phyloP scores from a whole-genome alignment of 2,329 filamentous ascomycete genomes.

The Hymenotorrendiella dingleyae region DNA sequence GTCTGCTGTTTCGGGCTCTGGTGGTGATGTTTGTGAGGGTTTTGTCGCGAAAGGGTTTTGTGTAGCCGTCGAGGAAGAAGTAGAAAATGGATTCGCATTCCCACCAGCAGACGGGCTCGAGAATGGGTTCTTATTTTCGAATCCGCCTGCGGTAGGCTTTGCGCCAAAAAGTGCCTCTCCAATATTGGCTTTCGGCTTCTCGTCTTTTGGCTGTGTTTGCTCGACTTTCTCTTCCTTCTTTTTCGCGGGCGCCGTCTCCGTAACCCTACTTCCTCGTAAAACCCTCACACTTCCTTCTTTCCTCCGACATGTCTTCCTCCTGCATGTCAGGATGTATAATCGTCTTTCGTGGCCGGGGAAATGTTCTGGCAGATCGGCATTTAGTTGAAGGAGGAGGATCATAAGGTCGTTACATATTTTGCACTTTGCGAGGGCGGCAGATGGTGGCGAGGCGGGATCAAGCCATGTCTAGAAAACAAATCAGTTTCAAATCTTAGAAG shows the following conservation, averaged over 20 bases:
- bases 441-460: constrained; percentile 62
- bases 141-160: constrained; percentile 37
- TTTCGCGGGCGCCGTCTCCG: constrained; percentile 9
- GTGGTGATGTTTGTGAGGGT: constrained; percentile 8
- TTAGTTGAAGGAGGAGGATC: constrained; percentile 81
- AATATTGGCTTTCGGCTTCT: constrained; percentile 36
- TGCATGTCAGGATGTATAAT: constrained; percentile 81
- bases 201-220: constrained; percentile 22
- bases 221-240: constrained; percentile 26
- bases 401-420: constrained; percentile 80
- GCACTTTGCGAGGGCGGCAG: constrained; percentile 74
- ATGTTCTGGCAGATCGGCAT: constrained; percentile 79
- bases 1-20: constrained; percentile 13
- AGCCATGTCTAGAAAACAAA: constrained; percentile 66
- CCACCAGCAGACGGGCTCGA: constrained; percentile 38
- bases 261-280: constrained; percentile 60
- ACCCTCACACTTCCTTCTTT: constrained; percentile 77
- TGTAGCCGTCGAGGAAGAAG: constrained; percentile 48
- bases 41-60: constrained; percentile 34
- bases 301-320: constrained; percentile 69
- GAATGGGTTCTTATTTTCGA: constrained; percentile 54
- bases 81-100: constrained; percentile 56
- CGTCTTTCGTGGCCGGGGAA: constrained; percentile 85
- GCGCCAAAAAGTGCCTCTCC: constrained; percentile 68
- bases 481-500: not conserved